Conservation (phyloP, 345 rosid species). For the Ceriops decandra region DNA sequence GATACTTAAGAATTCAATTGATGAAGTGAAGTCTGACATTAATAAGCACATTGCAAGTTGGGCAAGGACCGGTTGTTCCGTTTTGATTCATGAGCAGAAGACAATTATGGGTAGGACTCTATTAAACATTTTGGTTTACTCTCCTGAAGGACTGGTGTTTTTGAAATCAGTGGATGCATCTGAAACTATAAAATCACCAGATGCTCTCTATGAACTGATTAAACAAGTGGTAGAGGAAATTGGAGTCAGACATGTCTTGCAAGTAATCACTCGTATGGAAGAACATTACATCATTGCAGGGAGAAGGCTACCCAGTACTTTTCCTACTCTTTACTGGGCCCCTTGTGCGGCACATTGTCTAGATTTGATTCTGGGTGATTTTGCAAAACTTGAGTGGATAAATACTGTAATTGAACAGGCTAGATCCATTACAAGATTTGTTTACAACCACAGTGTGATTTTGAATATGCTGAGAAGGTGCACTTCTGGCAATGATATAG, state of each 20-base stretch:
- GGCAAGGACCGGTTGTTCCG: conserved; percentile 25
- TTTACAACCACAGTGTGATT: conserved; percentile 37
- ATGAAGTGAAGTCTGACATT: conserved; percentile 17
- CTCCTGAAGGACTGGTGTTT: conserved; percentile 22
- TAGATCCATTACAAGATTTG: conserved; percentile 28
- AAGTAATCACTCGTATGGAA: conserved; percentile 25
- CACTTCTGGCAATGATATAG: conserved; percentile 67
- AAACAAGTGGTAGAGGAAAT: conserved; percentile 22
- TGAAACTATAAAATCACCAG: conserved; percentile 21
- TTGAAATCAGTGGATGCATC: conserved; percentile 28
- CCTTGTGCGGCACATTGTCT: conserved; percentile 31
- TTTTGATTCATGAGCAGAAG: conserved; percentile 26
- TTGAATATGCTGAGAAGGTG: conserved; percentile 69
- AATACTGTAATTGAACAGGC: conserved; percentile 15
- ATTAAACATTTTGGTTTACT: conserved; percentile 23
- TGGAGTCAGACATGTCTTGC: conserved; percentile 22
- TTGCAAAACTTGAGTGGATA: conserved; percentile 21
- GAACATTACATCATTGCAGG: conserved; percentile 18
- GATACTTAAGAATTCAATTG: conserved; percentile 16
- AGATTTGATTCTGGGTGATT: conserved; percentile 23
- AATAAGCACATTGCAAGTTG: conserved; percentile 7
- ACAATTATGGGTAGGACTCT: conserved; percentile 17
- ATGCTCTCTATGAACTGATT: conserved; percentile 22
- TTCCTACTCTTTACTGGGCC: conserved; percentile 22
- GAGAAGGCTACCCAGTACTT: conserved; percentile 14